Evolutionary conservation across 2,329 filamentous ascomycete species (phyloP).

Genomic region (Dothideomycetes sp.): DNA sequence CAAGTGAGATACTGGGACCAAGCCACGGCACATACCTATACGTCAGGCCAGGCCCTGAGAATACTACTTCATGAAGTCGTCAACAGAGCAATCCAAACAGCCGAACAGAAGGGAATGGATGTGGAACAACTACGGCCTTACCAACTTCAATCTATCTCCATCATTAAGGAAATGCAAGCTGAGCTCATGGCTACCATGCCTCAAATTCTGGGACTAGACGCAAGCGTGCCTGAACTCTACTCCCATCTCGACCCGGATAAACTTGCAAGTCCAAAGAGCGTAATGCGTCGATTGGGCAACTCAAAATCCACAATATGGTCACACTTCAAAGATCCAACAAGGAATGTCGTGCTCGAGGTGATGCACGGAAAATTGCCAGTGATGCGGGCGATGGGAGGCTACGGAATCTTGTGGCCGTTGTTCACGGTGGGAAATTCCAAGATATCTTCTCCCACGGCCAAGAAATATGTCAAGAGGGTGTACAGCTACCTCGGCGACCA

Average conservation of each 20-base stretch:
- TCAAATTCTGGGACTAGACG: too few species aligned
- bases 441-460: neutral
- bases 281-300: too few species aligned
- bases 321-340: neutral
- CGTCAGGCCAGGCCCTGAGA: neutral
- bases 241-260: too few species aligned
- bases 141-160: neutral
- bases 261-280: neutral
- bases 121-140: neutral
- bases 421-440: neutral
- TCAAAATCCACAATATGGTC: too few species aligned
- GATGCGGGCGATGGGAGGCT: slow-evolving; percentile 3
- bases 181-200: slow-evolving; percentile 6
- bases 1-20: neutral
- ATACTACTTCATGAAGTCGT: slow-evolving; percentile 1
- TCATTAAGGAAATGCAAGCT: slow-evolving; percentile 1
- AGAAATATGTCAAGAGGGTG: neutral
- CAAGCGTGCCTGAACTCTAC: too few species aligned
- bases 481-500: slow-evolving; percentile 6
- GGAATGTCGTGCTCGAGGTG: neutral
- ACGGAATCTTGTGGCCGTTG: slow-evolving; percentile 5
- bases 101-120: neutral
- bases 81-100: neutral
- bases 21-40: slow-evolving; percentile 2
- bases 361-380: neutral